Percentiles rank a stretch among this genome's conserved stretches.
Conservation (phyloP, 1,139 yeast genomes). For the Zhuliangozyma blackwelliae region DNA sequence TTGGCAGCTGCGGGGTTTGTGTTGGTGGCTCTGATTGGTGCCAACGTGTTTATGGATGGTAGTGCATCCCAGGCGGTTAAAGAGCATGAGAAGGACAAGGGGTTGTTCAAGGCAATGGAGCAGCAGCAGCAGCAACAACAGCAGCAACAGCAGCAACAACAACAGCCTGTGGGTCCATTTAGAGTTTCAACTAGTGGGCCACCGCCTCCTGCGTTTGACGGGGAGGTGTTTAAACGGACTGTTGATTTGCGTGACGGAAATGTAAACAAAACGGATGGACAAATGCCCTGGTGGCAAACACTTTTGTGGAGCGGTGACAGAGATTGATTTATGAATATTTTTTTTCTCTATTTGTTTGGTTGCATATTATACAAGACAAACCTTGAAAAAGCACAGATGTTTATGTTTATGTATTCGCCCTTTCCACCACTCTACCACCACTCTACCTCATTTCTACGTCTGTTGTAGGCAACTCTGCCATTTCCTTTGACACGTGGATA, state of each 20-base stretch:
- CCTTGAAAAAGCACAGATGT: not conserved
- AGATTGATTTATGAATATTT: not conserved
- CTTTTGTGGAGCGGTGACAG: slow-evolving; percentile 23
- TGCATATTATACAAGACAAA: not conserved
- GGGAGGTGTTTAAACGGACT: slow-evolving; percentile 1
- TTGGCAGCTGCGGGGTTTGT: slow-evolving; percentile 34
- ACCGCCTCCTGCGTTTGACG: slow-evolving; percentile 1
- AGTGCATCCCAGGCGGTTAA: slow-evolving; percentile 1
- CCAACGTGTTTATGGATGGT: slow-evolving; percentile 23
- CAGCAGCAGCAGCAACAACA: not conserved
- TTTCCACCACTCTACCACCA: not conserved
- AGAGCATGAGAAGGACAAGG: slow-evolving; percentile 2
- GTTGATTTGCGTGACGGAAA: not conserved
- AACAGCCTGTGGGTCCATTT: slow-evolving; percentile 1
- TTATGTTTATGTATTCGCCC: not conserved
- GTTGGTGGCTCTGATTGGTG: slow-evolving; percentile 24
- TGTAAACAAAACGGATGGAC: no score
- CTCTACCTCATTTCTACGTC: slow-evolving; percentile 22
- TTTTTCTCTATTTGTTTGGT: not conserved
- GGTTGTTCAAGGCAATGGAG: not conserved
- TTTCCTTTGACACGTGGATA: slow-evolving; percentile 29
- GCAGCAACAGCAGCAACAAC: not conserved
- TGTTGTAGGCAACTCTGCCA: slow-evolving; percentile 24
- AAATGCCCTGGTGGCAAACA: slow-evolving; percentile 16
- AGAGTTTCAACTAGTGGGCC: not conserved